Evolutionary conservation across 495 filamentous ascomycete genomes (phyloP), one percentile per base, ranked within the genome.

Genomic region (Penicillium ochrochloron): DNA sequence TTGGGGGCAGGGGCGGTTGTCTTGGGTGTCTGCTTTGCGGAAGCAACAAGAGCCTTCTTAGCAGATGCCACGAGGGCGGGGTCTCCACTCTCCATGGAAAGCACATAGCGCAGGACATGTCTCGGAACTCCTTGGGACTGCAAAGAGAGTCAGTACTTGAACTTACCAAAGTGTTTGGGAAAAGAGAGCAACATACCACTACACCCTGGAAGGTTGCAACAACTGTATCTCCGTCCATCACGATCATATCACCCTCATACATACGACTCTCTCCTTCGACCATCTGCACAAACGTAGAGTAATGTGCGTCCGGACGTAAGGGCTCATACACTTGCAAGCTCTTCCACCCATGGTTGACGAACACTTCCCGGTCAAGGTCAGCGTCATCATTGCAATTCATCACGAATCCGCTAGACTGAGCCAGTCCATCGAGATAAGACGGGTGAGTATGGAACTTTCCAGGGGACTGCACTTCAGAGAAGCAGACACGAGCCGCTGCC

Each of bases 81-180:
- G 8, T 46, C 42, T 9, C 42, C 42, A 12, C 42, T 46, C n/a
- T 46, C 42, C 42, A 46, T 46, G n/a, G 42, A 46, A 15, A 44
- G 59, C 14, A 41, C 33, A 52, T 55, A 46, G 17, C 55, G 29
- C 29, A 54, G 27, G 29, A 70, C 52, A 34, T 42, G 14, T 51
- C 48, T 51, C 6, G 23, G 48, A 8, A 51, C 23, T 7, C 48
- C 48, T 51, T 51, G 48, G 12, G 25, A 51, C 48, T 51, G 23
- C 14, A 41, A 21, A 11, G 11, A 46, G 23, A 21, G 42, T 46
- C 11, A 46, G 42, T 9, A 46, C 19, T 7, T 21, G 6, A 9
- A 46, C 5, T 33, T 33, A 5, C 8, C n/a, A 11, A 5, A 21
- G 23, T 23, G 9, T 11, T 1, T 6, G 5, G 23, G 23, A 9